A percentile compares a stretch with the other conserved stretches of the same genome.
phyloP scores from a whole-genome alignment of 805 yeast genomes.

The Jamesozyma rosinii region DNA sequence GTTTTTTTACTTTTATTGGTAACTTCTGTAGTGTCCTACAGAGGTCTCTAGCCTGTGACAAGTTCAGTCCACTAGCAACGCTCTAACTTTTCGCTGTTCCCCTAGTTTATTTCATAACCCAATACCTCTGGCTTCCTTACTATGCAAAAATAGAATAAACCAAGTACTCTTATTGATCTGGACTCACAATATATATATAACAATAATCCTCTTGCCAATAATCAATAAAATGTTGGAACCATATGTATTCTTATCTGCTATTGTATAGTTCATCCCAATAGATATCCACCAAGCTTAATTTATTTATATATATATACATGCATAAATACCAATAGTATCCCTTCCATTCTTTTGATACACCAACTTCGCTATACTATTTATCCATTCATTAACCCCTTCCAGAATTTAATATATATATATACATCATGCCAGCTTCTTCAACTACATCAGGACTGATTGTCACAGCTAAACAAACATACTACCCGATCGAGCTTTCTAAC shows the following conservation, averaged over 20 bases:
- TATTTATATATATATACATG: background rate
- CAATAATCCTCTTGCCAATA: too few species aligned
- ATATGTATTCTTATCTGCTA: too few species aligned
- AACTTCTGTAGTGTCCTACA: too few species aligned
- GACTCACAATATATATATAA: too few species aligned
- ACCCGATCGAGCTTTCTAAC: constrained; percentile 42
- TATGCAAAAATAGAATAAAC: too few species aligned
- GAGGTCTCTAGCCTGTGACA: too few species aligned
- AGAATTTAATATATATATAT: constrained; percentile 1
- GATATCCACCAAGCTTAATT: background rate
- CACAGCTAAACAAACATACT: constrained; percentile 39
- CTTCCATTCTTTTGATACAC: background rate
- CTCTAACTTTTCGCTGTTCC: background rate
- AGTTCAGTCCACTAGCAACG: too few species aligned
- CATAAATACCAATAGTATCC: background rate
- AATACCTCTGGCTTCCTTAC: background rate
- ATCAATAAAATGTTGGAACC: too few species aligned
- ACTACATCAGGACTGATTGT: constrained; percentile 28
- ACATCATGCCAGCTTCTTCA: background rate
- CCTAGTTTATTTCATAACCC: background rate
- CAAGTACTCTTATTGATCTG: too few species aligned
- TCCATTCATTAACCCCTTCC: background rate
- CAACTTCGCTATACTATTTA: background rate
- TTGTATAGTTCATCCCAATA: background rate
- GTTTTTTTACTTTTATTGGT: too few species aligned